Evolutionary conservation across 164 flowering plant species (phyloP), one percentile per base, ranked within the genome.

Genomic region (Magnolia officinalis): DNA sequence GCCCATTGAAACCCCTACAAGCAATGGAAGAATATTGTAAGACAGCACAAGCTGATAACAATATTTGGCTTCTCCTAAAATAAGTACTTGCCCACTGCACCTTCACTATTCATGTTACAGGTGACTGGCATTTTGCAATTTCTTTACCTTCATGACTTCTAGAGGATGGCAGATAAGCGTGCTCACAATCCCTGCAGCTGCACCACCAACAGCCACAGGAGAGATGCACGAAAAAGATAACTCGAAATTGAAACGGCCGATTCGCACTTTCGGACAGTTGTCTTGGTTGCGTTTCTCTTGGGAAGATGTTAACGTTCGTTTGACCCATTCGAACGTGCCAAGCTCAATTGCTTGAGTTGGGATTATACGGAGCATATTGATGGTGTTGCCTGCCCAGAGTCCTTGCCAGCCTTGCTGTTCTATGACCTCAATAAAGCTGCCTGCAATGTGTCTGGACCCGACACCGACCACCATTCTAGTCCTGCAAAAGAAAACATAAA

Each of bases 281-380:
- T 45, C 59, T 66, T 85, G 75, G 3, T 80, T 88, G 87, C 89
- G 85, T 75, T 88, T 90, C 81, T 91, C 97, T 83, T 94, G 95
- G 6, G 89, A 86, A 19, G 87, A 82, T 67, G 91, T 84, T 89
- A 94, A 85, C 70, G 93, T 70, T 65, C 99, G 89, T 79, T 94
- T 96, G 65, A 96, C 99, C 78, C 84, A 90, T 84, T 96, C 98
- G 82, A 92, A 96, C 37, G 98, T 94, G 75, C 85, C 95, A 71
- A 94, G 87, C 84, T 96, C 99, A 77, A 96, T 94, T 55, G 99
- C 99, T 79, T 94, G 99, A 1, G 98, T 94, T 29, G 99, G 99
- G 74, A 94, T 79, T 82, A 94, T 94, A 3, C 99, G 93, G 23
- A 96, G 80, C 97, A 94, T 91, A 82, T 94, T 96, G 72, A 96